Base-by-base conservation (phyloP, 2,329 filamentous ascomycete genomes). In the Thyridium curvatum region DNA sequence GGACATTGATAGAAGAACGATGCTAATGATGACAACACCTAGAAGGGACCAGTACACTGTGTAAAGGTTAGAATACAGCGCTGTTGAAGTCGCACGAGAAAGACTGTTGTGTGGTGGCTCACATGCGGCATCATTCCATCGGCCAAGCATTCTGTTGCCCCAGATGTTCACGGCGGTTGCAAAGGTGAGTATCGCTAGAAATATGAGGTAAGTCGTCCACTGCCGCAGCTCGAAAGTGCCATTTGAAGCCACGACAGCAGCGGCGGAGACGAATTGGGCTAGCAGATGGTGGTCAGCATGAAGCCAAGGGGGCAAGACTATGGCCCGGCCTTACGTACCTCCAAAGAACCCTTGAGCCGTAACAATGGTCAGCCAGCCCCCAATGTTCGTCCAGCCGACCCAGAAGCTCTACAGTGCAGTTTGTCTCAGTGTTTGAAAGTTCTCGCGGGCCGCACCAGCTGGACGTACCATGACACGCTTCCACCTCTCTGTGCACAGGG, bases 321-420 rank as follows among this genome's bases (percentile, higher is more conserved):
- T n/a, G n/a, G n/a, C n/a, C n/a, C n/a, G n/a, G n/a, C n/a, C n/a
- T n/a, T n/a, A n/a, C 50, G 30, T 44, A 64, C 65, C 62, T 28
- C 53, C 62, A 41, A 69, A 68, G 47, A 64, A 68, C 0, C 56
- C 62, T 39, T 66, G 61, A 0, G 62, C 63, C 1, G 65, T 69
- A 12, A 68, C 61, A 0, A 69, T 51, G 3, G 60, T 65, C 1
- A 70, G 52, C 67, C 67, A 70, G 2, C 66, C 66, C 7, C 56
- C 56, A n/a, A 69, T 69, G 21, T 61, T 68, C 12, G 61, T 61
- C 66, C 65, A 68, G 0, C 65, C 65, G 9, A 64, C 60, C 38
- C 56, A 59, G 39, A 69, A 69, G 44, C 63, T 66, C 59, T 67
- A 13, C n/a, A 18, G n/a, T n/a, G n/a, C n/a, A n/a, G n/a, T n/a